These are phyloP conservation scores for Echria macrotheca DNA, from an alignment of 495 filamentous ascomycete genomes.

Conservation along the genomic window DNA sequence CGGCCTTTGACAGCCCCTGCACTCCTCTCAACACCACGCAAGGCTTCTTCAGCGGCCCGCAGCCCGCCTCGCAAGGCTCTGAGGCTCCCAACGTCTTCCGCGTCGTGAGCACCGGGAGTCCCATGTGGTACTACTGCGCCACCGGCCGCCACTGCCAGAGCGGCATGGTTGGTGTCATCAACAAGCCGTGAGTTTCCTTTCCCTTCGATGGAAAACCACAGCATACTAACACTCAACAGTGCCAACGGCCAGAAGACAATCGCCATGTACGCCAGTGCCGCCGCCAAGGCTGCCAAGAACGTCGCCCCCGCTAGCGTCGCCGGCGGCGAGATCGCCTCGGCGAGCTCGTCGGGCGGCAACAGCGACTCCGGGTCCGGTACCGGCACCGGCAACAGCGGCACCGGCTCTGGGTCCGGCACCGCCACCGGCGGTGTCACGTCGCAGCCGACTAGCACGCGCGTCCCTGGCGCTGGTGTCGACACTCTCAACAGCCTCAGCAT, in stretches of 20 bases:
- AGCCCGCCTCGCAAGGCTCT: background rate
- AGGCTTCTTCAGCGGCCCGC: constrained; percentile 4
- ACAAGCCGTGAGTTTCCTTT: constrained; percentile 10
- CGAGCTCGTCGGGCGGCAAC: no score
- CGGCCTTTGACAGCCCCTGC: constrained; percentile 11
- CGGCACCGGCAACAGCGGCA: background rate
- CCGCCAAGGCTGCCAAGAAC: constrained; percentile 1
- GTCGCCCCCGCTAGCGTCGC: background rate
- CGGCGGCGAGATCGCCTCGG: background rate
- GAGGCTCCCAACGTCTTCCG: constrained; percentile 6
- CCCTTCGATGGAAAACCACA: background rate
- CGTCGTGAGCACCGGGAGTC: constrained; percentile 11
- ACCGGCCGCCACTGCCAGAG: constrained; percentile 16
- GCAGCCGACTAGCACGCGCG: no score
- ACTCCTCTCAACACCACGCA: background rate
- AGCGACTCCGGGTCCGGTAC: background rate
- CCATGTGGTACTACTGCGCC: constrained; percentile 23
- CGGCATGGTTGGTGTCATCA: constrained; percentile 20
- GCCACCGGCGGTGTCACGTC: background rate
- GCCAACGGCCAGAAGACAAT: constrained; percentile 1
- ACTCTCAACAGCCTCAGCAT: background rate
- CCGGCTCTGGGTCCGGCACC: background rate
- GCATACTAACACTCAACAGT: background rate
- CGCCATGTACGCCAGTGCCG: background rate
- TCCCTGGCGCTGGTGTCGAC: background rate